Evolutionary conservation across 176 grass and related monocot genomes (phyloP).

Genomic region (Oryza longistaminata): DNA sequence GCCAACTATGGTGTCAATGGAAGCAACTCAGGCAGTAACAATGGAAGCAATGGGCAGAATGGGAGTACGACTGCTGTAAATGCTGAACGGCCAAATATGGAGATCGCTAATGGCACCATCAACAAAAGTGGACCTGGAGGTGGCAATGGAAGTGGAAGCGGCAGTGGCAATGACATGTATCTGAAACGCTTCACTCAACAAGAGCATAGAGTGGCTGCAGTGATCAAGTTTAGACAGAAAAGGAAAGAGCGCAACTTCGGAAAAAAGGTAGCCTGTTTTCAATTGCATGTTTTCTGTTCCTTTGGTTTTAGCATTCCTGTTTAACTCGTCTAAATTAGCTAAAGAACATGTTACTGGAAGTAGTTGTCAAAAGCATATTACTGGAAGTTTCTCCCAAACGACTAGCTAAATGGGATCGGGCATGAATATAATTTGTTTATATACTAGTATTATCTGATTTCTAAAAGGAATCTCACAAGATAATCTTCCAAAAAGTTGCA

Average conservation of each 20-base stretch:
- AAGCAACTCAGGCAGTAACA: constrained; percentile 76
- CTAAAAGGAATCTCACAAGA: neutral
- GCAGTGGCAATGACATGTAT: constrained; percentile 52
- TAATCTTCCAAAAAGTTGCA: neutral
- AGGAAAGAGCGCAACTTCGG: constrained; percentile 78
- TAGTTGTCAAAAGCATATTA: neutral
- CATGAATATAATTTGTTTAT: neutral
- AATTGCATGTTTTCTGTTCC: neutral
- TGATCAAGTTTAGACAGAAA: constrained; percentile 77
- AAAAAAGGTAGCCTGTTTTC: constrained; percentile 73
- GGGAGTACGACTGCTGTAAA: constrained; percentile 46
- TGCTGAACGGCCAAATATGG: constrained; percentile 42
- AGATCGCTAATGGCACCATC: constrained; percentile 41
- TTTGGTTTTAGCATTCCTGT: neutral
- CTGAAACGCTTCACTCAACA: constrained; percentile 45
- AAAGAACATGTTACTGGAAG: neutral
- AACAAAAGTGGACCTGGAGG: constrained; percentile 44
- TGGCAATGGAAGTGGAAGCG: constrained; percentile 49
- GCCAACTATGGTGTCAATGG: constrained; percentile 60
- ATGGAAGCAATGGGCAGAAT: constrained; percentile 66
- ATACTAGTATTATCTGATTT: no score
- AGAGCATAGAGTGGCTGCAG: constrained; percentile 47
- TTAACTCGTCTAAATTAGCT: neutral
- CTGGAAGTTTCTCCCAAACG: neutral
- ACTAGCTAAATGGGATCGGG: neutral